Base-by-base conservation (phyloP, 108 stramenopile species). In the Cylindrotheca closterium region DNA sequence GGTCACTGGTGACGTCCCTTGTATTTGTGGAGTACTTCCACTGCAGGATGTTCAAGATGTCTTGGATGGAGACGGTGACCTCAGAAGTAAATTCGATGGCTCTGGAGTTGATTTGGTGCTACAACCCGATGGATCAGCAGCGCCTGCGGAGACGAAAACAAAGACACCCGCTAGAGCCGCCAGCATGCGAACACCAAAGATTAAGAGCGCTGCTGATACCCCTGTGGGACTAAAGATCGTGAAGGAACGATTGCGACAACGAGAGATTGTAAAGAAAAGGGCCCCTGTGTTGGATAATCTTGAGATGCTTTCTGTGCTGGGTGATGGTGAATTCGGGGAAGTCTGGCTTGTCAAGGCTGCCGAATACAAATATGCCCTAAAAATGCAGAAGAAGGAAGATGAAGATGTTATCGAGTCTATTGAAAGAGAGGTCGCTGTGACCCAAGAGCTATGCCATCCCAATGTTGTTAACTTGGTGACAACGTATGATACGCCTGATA, bases 291-390 rank as follows among this genome's bases (percentile, higher is more conserved):
- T 79, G 0, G 58, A 67, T 37, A 80, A 85, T 50, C 53, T 85
- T 18, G 65, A 79, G 29, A 58, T 70, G 17, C 51, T 79, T 18
- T 46, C 70, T 25, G 91, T 86, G 1, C 73, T 96, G 8, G 96
- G 96, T 18, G 86, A 92, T 8, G 96, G 96, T 1, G 89, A 89
- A 33, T 98, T 96, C 60, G 97, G 97, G 0, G 77, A 87, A 60
- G 97, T 98, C 22, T 92, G 89, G 91, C 66, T 96, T 25, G 86
- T 82, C 0, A 59, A 63, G 60, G 78, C 63, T 0, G 68, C 51
- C 5, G 29, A 51, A 31, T 26, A 59, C 37, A 63, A 76, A 1
- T 96, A 85, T 65, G 96, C 96, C 19, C 78, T 96, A 30, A 96
- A 96, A 68, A 42, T 42, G 37, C 73, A 90, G 34, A 85, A 87